These are phyloP conservation scores for Scutellaria minor DNA, from an alignment of 257 asterid genomes.

Conservation along the genomic window DNA sequence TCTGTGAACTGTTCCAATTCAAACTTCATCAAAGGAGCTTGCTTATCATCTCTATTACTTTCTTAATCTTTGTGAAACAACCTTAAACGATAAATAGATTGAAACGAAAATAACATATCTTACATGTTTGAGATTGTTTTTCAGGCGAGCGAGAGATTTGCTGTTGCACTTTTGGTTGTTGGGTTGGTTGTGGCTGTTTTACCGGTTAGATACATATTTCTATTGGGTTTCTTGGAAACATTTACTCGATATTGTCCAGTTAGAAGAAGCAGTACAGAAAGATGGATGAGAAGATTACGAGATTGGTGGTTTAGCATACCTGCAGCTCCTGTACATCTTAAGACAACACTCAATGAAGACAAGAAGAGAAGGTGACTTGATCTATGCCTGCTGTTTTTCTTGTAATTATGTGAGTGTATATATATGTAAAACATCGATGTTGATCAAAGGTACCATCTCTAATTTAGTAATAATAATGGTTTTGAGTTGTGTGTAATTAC, in stretches of 20 bases:
- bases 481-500: no score
- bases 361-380: slow-evolving; percentile 65
- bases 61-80: no score
- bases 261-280: slow-evolving; percentile 74
- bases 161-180: slow-evolving; percentile 51
- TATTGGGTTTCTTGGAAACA: slow-evolving; percentile 63
- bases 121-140: neutral
- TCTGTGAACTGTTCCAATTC: neutral
- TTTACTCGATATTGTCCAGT: slow-evolving; percentile 79
- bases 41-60: no score
- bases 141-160: slow-evolving; percentile 87
- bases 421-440: no score
- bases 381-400: slow-evolving; percentile 1
- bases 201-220: slow-evolving; percentile 53
- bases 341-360: slow-evolving; percentile 60
- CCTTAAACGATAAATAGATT: no score
- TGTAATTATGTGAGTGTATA: neutral
- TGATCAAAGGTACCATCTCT: no score
- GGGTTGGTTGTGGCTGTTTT: slow-evolving; percentile 67
- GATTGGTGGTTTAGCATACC: slow-evolving; percentile 99
- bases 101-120: no score
- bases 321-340: slow-evolving; percentile 80
- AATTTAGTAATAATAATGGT: no score
- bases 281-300: slow-evolving; percentile 77
- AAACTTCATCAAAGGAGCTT: no score